Evolutionary conservation across 805 yeast species (phyloP), one percentile per base, ranked within the genome.

Genomic region (Kregervanrija fluxuum): DNA sequence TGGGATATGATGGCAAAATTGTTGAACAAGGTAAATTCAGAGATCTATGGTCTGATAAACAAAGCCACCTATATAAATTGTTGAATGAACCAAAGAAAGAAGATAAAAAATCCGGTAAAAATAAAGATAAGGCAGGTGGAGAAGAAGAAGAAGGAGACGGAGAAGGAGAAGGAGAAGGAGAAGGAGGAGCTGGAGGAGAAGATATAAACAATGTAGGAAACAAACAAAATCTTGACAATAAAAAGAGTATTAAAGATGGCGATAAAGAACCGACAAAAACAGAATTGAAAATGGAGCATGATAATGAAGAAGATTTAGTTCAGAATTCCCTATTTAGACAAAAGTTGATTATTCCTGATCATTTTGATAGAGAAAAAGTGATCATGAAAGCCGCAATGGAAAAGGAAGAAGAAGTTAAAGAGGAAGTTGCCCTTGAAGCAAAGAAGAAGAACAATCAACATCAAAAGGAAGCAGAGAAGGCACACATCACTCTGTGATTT

Each of bases 1-100:
- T 90, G 32, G 91, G 90, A 4, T 74, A 76, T 37, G 77, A 82
- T 33, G 95, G 95, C 5, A 74, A 69, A 40, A 89, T 87, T 45
- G 90, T 75, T 1, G 95, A 85, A 62, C 79, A 82, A 30, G 95
- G 95, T 12, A 59, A 70, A 35, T 86, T 80, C 59, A 67, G 68
- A n/a, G 78, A 74, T 31, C 66, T 86, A 37, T 74, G 75, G 52
- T 59, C 67, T 4, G 62, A 76, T 67, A 53, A 55, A 30, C 51
- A 56, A 4, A 62, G 67, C 30, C 52, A 59, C 42, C 48, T 65
- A 11, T 65, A 61, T 53, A 60, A 52, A 47, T 50, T 65, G 31
- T 46, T 65, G 41, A 63, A 63, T 43, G 64, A 62, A 42, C 16
- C 35, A 9, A 33, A 16, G 6, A 50, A 51, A 22, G 50, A 49